phyloP scores from a whole-genome alignment of 2,329 filamentous ascomycete species.

The Verticillium albo-atrum region DNA sequence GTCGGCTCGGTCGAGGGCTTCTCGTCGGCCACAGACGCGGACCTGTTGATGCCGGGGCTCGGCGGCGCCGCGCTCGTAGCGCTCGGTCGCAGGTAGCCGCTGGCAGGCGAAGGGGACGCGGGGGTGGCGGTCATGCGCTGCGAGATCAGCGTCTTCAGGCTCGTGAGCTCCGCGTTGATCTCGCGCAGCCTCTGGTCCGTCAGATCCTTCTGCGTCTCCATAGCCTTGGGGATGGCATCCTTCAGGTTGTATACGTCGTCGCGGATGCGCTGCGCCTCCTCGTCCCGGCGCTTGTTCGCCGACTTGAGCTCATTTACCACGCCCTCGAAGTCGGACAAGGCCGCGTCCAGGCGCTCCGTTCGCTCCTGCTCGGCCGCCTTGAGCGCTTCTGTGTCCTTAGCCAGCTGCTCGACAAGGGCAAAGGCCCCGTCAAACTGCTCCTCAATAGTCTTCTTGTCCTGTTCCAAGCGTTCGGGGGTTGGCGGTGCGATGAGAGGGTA shows the following conservation, averaged over 20 bases:
- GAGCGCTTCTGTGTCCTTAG: constrained; percentile 81
- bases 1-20: not conserved
- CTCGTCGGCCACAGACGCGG: not conserved
- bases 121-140: constrained; percentile 49
- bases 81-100: not conserved
- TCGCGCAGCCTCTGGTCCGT: constrained; percentile 80
- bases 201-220: constrained; percentile 81
- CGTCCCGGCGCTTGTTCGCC: constrained; percentile 75
- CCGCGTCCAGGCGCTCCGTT: constrained; percentile 76
- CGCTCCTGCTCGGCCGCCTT: constrained; percentile 83
- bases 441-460: constrained; percentile 90
- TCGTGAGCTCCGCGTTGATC: constrained; percentile 82
- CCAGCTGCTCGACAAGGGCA: constrained; percentile 82
- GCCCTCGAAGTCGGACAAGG: constrained; percentile 77
- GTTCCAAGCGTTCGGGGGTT: constrained; percentile 86
- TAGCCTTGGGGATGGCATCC: constrained; percentile 80
- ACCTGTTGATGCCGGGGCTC: not conserved
- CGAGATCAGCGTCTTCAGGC: constrained; percentile 80
- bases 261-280: constrained; percentile 79
- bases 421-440: constrained; percentile 93
- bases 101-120: constrained; percentile 17
- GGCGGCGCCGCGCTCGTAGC: not conserved
- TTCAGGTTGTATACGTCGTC: constrained; percentile 82
- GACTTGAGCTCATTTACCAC: constrained; percentile 79
- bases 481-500: constrained; percentile 87